phyloP scores from a whole-genome alignment of 495 filamentous ascomycete species.

The Massariosphaeria phaeospora region DNA sequence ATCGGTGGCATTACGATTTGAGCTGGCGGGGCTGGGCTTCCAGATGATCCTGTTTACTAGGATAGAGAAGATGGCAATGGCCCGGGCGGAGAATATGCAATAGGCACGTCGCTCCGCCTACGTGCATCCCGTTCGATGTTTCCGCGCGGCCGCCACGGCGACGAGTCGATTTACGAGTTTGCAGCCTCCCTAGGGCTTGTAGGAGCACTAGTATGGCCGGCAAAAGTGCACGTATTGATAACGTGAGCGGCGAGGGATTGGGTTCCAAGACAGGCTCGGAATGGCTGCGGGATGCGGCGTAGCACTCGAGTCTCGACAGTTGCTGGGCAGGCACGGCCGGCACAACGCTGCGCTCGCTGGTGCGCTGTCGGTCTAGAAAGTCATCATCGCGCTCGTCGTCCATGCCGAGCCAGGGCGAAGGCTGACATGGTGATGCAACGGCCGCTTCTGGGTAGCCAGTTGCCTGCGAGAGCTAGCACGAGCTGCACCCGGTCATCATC shows the following conservation, averaged over 20 bases:
- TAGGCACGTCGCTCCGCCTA: slow-evolving; percentile 6
- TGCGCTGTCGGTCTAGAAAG: slow-evolving; percentile 10
- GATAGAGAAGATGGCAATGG: slow-evolving; percentile 9
- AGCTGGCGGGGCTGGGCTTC: slow-evolving; percentile 21
- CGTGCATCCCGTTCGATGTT: not conserved
- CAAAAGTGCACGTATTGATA: slow-evolving; percentile 16
- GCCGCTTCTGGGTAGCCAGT: slow-evolving; percentile 13
- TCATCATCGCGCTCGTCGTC: not conserved
- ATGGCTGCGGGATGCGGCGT: slow-evolving; percentile 19
- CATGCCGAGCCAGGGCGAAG: slow-evolving; percentile 2
- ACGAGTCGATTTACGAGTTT: slow-evolving; percentile 1
- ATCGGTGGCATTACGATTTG: slow-evolving; percentile 8
- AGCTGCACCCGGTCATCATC: slow-evolving; percentile 11
- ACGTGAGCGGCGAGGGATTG: slow-evolving; percentile 19
- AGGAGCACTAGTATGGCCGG: slow-evolving; percentile 4
- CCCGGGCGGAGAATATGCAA: slow-evolving; percentile 14
- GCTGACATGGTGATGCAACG: slow-evolving; percentile 14
- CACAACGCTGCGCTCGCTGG: slow-evolving; percentile 4
- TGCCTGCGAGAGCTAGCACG: slow-evolving; percentile 8
- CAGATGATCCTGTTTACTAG: slow-evolving; percentile 12
- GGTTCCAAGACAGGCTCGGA: slow-evolving; percentile 6
- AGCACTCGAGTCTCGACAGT: slow-evolving; percentile 12
- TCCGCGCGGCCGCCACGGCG: not conserved
- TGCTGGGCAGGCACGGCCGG: slow-evolving; percentile 10
- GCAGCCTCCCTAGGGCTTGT: slow-evolving; percentile 25